phyloP scores from a whole-genome alignment of 2,329 filamentous ascomycete species.

The Mariannaea sp. region DNA sequence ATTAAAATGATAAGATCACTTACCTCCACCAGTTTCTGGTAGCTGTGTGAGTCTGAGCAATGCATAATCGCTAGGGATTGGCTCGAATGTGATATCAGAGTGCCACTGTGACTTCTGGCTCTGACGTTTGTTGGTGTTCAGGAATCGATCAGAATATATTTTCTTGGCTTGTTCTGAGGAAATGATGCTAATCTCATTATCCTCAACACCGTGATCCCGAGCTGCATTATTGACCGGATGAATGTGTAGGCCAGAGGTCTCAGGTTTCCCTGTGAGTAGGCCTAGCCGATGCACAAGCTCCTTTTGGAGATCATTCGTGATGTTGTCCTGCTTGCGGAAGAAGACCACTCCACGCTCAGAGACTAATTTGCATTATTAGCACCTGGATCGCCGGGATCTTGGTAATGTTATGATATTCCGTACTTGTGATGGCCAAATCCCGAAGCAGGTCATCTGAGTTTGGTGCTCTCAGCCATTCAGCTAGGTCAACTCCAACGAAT shows the following conservation, averaged over 20 bases:
- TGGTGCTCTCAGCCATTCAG: constrained; percentile 62
- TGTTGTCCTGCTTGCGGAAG: constrained; percentile 66
- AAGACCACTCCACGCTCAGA: constrained; percentile 72
- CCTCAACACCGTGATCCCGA: constrained; percentile 57
- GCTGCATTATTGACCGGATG: constrained; percentile 61
- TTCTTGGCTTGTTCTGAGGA: constrained; percentile 53
- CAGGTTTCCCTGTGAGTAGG: constrained; percentile 60
- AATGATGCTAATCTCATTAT: constrained; percentile 65
- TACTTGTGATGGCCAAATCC: constrained; percentile 70
- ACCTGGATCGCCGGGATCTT: background rate
- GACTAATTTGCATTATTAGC: constrained; percentile 49
- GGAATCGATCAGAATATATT: no score
- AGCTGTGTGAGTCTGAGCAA: constrained; percentile 58
- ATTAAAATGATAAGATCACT: background rate
- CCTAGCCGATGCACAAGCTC: constrained; percentile 65
- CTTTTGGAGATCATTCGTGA: constrained; percentile 68
- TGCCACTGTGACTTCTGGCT: constrained; percentile 5
- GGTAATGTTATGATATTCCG: constrained; percentile 19
- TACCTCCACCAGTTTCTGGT: constrained; percentile 58
- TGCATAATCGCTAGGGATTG: constrained; percentile 66
- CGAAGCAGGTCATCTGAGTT: constrained; percentile 67
- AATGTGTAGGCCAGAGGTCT: constrained; percentile 61
- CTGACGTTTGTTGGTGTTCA: constrained; percentile 12
- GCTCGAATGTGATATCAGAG: constrained; percentile 62
- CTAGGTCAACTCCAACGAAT: constrained; percentile 60